phyloP scores from a whole-genome alignment of 805 yeast genomes.

The Osmozyma mogii region DNA sequence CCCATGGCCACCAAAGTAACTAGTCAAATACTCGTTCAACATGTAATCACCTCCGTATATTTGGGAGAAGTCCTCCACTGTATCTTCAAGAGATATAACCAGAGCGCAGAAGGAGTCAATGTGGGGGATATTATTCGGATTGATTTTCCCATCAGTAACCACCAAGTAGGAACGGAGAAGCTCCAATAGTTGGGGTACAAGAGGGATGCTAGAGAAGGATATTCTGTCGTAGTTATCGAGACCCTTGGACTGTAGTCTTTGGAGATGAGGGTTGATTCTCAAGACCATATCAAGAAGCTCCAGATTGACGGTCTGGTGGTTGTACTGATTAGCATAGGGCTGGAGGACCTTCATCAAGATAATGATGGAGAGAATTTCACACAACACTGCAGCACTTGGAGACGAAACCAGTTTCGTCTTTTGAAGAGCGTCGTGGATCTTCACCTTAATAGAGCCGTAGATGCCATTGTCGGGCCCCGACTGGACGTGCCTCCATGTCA shows the following conservation, averaged over 20 bases:
- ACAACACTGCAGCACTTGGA: too few relatives aligned
- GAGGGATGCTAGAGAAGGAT: slow-evolving; percentile 1
- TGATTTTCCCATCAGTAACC: too few relatives aligned
- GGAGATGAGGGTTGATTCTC: slow-evolving; percentile 1
- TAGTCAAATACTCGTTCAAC: too few relatives aligned
- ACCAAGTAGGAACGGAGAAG: slow-evolving; percentile 4
- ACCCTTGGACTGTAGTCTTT: slow-evolving; percentile 1
- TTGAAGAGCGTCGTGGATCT: neutral
- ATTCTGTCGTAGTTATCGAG: neutral
- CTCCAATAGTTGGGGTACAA: slow-evolving; percentile 4
- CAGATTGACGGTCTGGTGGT: neutral
- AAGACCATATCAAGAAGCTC: slow-evolving; percentile 4
- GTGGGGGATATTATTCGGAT: too few relatives aligned
- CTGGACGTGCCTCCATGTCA: neutral
- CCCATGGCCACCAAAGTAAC: too few relatives aligned
- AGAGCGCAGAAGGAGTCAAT: too few relatives aligned
- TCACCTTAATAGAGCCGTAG: neutral
- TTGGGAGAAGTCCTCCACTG: too few relatives aligned
- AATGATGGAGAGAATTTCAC: neutral
- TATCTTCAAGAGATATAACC: too few relatives aligned
- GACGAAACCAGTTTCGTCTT: neutral
- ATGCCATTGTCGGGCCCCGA: neutral
- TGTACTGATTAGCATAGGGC: slow-evolving; percentile 1
- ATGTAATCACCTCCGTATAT: too few relatives aligned
- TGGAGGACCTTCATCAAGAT: slow-evolving; percentile 4